A percentile compares a stretch with the other conserved stretches of the same genome.
Conservation (phyloP, 768 basidiomycete species). For the Suillus tomentosus region DNA sequence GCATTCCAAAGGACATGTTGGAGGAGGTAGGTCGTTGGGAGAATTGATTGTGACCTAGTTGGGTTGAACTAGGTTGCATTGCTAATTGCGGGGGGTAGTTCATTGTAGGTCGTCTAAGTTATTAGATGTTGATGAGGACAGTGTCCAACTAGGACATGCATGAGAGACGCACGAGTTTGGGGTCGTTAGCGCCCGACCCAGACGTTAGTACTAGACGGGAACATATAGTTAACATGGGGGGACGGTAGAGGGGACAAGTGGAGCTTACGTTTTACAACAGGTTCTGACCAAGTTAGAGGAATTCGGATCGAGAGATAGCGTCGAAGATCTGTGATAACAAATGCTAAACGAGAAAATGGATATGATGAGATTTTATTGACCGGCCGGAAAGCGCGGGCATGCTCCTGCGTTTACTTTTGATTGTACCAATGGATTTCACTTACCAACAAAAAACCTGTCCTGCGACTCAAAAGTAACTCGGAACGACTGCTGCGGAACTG, state of each 20-base stretch:
- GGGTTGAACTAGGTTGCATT: conserved; percentile 17
- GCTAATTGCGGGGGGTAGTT: conserved; percentile 14
- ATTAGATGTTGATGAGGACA: not conserved
- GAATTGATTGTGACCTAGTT: conserved; percentile 27
- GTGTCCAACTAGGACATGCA: not conserved
- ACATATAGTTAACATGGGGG: not conserved
- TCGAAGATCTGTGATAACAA: conserved; percentile 22
- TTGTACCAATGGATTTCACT: conserved; percentile 15
- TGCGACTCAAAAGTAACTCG: conserved; percentile 16
- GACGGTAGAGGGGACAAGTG: not conserved
- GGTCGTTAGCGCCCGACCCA: conserved; percentile 20
- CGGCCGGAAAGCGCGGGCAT: conserved; percentile 17
- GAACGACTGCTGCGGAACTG: conserved; percentile 24
- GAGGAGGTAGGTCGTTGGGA: conserved; percentile 18
- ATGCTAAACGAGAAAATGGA: conserved; percentile 16
- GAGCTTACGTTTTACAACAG: conserved; percentile 21
- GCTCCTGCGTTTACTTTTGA: conserved; percentile 11
- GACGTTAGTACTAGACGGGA: conserved; percentile 6
- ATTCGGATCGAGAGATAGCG: conserved; percentile 17
- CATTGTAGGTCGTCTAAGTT: not conserved
- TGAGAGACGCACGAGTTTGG: conserved; percentile 9
- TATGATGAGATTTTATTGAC: conserved; percentile 18
- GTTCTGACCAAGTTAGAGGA: conserved; percentile 10
- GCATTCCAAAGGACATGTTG: conserved; percentile 22
- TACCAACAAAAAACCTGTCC: conserved; percentile 13